A percentile compares a stretch with the other conserved stretches of the same genome.
phyloP scores from a whole-genome alignment of 2,329 filamentous ascomycete genomes.

The Fusarium nanum region DNA sequence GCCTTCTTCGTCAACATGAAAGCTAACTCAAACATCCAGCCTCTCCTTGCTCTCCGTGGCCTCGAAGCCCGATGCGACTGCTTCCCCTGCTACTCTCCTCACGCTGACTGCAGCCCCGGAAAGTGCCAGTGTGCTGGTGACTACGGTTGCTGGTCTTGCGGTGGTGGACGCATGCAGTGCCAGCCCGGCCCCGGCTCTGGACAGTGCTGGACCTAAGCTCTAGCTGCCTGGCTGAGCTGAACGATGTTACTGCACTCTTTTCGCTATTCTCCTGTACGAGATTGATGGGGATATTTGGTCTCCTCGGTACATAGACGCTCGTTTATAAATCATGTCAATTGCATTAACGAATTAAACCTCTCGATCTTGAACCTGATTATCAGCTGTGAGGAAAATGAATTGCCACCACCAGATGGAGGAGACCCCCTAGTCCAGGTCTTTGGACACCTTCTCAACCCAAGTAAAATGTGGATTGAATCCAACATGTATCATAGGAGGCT shows the following conservation, averaged over 20 bases:
- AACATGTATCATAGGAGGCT: not conserved
- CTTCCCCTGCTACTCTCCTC: slow-evolving; percentile 26
- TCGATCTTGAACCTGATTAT: no score
- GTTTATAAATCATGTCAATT: not conserved
- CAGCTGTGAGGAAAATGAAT: no score
- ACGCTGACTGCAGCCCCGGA: slow-evolving; percentile 2
- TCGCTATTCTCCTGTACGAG: not conserved
- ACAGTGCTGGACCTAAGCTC: slow-evolving; percentile 10
- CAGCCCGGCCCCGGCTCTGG: not conserved
- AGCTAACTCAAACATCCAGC: not conserved
- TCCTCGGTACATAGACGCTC: not conserved
- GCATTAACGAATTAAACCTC: not conserved
- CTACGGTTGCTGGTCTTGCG: slow-evolving; percentile 22
- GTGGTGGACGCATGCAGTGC: slow-evolving; percentile 17
- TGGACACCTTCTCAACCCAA: not conserved
- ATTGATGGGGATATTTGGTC: no score
- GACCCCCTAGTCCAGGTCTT: not conserved
- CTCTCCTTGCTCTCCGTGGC: slow-evolving; percentile 14
- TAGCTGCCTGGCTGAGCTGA: not conserved
- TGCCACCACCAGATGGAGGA: no score
- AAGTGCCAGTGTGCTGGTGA: slow-evolving; percentile 13
- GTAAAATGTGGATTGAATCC: not conserved
- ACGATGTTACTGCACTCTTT: not conserved
- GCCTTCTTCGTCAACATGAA: no score
- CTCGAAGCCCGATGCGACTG: slow-evolving; percentile 14